phyloP scores from a whole-genome alignment of 129 eudicot species.

The Centaurea solstitialis region DNA sequence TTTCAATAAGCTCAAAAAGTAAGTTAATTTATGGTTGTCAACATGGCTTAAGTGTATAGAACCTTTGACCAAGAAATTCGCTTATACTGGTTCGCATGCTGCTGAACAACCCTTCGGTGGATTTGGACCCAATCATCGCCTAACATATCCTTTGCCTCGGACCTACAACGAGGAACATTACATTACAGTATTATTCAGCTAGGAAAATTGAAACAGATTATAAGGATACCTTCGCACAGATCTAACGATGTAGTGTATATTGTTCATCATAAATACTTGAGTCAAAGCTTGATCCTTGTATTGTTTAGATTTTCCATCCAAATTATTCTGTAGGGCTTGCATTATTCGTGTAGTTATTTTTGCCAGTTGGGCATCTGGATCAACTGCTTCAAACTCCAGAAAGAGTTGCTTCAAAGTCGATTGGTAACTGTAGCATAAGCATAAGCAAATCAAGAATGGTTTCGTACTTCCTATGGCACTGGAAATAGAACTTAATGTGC shows the following conservation, averaged over 20 bases:
- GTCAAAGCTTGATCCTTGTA: slow-evolving; percentile 88
- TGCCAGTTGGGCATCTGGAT: slow-evolving; percentile 64
- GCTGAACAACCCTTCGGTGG: slow-evolving; percentile 92
- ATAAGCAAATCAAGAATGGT: neutral
- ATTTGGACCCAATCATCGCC: slow-evolving; percentile 98
- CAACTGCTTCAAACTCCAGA: slow-evolving; percentile 49
- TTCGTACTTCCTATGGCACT: neutral
- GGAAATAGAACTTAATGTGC: neutral
- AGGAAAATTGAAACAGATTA: neutral
- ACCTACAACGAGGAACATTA: slow-evolving; percentile 40
- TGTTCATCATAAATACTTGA: slow-evolving; percentile 91
- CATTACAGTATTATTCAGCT: neutral
- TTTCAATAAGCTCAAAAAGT: neutral
- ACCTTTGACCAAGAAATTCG: slow-evolving; percentile 97
- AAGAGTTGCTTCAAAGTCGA: slow-evolving; percentile 81
- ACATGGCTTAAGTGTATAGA: slow-evolving; percentile 7
- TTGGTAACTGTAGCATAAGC: slow-evolving; percentile 56
- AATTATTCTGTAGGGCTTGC: slow-evolving; percentile 81
- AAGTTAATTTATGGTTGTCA: neutral
- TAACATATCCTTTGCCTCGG: slow-evolving; percentile 85
- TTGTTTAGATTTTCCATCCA: slow-evolving; percentile 89
- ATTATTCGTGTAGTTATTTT: slow-evolving; percentile 65
- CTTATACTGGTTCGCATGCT: slow-evolving; percentile 92
- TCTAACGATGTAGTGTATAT: slow-evolving; percentile 88
- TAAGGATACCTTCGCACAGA: slow-evolving; percentile 76